Evolutionary conservation across 768 basidiomycete genomes (phyloP), one percentile per base, ranked within the genome.

Genomic region (Leccinum uliginosum): DNA sequence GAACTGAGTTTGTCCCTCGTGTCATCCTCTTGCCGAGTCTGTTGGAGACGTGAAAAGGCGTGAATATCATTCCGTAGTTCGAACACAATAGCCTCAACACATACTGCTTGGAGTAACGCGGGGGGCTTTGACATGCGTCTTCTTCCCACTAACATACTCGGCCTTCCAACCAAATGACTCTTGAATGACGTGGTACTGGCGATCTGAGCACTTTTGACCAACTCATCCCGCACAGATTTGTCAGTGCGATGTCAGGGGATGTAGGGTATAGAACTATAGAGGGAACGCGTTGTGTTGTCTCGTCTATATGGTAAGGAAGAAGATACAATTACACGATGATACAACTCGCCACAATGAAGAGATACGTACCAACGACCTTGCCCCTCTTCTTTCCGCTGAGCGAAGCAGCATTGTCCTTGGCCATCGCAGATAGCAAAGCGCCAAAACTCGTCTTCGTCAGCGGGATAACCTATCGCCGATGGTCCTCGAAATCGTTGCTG

Each of bases 121-220:
- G 98, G 72, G 0, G 96, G 27, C 94, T 69, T 95, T 89, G 0
- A 78, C 78, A 63, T 99, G 97, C 93, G 95, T 97, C 75, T 90
- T 89, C 78, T 93, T 94, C 34, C 93, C 93, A 62, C 92, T 84
- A 98, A 75, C 55, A 99, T 74, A 11, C 80, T 82, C 0, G 96
- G 93, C 43, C 87, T 78, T 38, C 88, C 86, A 21, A 91, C 79
- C 21, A 98, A 74, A 70, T 96, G 97, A 3, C 89, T 86, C 73
- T 97, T 96, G 73, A 98, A 94, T 61, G 98, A 74, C 9, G 91
- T 94, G 1, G 97, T 98, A 65, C 98, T 93, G 24, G 98, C 89
- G 32, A 98, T 85, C 73, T 98, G 95, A 1, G 94, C 93, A 54
- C 88, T 91, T 19, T 91, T 81, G 35, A 95, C 77, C 6, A 98